Conservation (phyloP, 805 yeast genomes). For the Lipomyces anomalus region DNA sequence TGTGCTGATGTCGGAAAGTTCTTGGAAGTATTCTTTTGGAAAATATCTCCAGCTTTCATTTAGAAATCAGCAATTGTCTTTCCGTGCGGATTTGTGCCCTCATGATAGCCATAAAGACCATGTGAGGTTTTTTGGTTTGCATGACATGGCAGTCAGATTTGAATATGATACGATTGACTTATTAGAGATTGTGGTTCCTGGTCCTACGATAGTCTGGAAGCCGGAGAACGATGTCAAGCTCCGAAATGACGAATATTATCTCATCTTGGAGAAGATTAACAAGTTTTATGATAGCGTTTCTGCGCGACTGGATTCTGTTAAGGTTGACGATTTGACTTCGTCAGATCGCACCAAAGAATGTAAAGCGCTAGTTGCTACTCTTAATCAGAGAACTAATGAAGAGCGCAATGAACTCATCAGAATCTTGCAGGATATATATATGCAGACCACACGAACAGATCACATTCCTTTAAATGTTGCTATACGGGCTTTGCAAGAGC, state of each 20-base stretch:
- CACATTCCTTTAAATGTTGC: slow-evolving; percentile 66
- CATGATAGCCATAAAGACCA: slow-evolving; percentile 82
- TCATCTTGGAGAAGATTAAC: slow-evolving; percentile 48
- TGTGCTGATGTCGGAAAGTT: slow-evolving; percentile 72
- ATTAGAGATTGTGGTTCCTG: slow-evolving; percentile 76
- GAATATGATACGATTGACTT: slow-evolving; percentile 71
- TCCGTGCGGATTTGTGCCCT: slow-evolving; percentile 61
- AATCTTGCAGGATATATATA: slow-evolving; percentile 49
- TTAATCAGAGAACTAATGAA: slow-evolving; percentile 46
- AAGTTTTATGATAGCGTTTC: slow-evolving; percentile 68
- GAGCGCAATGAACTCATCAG: slow-evolving; percentile 47
- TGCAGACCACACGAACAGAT: slow-evolving; percentile 52
- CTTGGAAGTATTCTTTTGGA: slow-evolving; percentile 90
- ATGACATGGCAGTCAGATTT: slow-evolving; percentile 69
- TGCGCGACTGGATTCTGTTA: slow-evolving; percentile 68
- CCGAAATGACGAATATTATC: slow-evolving; percentile 56
- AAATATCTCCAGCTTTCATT: slow-evolving; percentile 83
- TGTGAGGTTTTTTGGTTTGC: slow-evolving; percentile 74
- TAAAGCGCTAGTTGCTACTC: slow-evolving; percentile 48
- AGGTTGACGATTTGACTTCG: slow-evolving; percentile 63
- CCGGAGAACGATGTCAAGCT: slow-evolving; percentile 63
- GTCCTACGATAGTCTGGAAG: slow-evolving; percentile 62
- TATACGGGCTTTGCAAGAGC: slow-evolving; percentile 66
- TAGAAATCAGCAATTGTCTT: slow-evolving; percentile 56
- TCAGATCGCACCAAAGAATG: slow-evolving; percentile 66